A percentile compares a stretch with the other conserved stretches of the same genome.
Conservation (phyloP, 305 asterid genomes). For the Fraxinus latifolia region DNA sequence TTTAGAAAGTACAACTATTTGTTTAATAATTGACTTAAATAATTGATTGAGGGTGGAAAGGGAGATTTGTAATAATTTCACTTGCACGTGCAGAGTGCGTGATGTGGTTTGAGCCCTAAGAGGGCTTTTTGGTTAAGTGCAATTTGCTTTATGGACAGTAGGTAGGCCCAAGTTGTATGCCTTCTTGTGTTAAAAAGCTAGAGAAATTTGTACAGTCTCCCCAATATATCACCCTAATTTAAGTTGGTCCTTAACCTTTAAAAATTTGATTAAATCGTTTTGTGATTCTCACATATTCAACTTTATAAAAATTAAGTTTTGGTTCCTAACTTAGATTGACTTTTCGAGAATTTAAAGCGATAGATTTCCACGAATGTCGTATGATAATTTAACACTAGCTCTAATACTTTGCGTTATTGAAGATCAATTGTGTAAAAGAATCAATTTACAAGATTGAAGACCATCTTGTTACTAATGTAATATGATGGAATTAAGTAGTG, state of each 20-base stretch:
- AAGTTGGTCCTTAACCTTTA: not conserved
- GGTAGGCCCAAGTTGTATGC: conserved; percentile 36
- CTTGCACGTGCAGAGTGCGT: conserved; percentile 39
- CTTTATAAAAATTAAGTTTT: no score
- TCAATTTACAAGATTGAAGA: not conserved
- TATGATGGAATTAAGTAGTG: no score
- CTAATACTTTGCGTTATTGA: not conserved
- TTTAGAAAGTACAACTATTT: not conserved
- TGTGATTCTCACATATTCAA: not conserved
- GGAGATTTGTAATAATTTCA: conserved; percentile 25
- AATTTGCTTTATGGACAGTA: conserved; percentile 32
- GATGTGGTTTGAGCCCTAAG: conserved; percentile 16
- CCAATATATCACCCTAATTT: not conserved
- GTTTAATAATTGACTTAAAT: not conserved
- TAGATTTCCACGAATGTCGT: no score
- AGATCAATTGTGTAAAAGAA: not conserved
- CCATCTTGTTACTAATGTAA: not conserved
- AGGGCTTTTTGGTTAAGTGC: no score
- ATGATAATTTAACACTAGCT: no score
- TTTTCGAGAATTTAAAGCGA: no score
- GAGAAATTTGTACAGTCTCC: not conserved
- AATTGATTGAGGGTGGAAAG: not conserved
- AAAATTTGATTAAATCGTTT: not conserved
- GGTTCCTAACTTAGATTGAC: no score
- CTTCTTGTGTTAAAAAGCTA: conserved; percentile 26